A percentile compares a stretch with the other conserved stretches of the same genome.
These are phyloP conservation scores for Cynanchum wilfordii DNA, from an alignment of 257 asterid species.

Conservation along the genomic window DNA sequence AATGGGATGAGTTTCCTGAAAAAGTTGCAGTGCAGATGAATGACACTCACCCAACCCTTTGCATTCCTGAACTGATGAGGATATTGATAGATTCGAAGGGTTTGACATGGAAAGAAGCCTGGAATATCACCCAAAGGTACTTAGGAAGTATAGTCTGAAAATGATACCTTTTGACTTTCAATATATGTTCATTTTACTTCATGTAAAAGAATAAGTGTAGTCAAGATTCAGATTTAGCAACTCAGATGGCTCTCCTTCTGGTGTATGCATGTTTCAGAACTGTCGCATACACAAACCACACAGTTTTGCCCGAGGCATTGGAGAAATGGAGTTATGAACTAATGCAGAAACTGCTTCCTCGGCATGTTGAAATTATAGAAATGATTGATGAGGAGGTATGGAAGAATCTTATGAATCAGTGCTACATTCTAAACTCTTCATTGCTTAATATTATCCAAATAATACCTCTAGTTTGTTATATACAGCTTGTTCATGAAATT, in stretches of 20 bases:
- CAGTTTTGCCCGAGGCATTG: constrained; percentile 88
- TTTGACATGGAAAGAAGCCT: constrained; percentile 71
- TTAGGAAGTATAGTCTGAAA: not conserved
- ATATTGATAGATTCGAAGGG: constrained; percentile 78
- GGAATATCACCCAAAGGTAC: constrained; percentile 75
- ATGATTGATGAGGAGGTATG: constrained; percentile 74
- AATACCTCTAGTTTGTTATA: constrained; percentile 15
- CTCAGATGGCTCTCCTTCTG: constrained; percentile 23
- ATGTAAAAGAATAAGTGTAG: not conserved
- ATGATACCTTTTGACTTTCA: not conserved
- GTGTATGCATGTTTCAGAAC: constrained; percentile 46
- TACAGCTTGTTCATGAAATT: constrained; percentile 65
- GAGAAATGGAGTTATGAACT: constrained; percentile 86
- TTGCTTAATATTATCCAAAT: constrained; percentile 16
- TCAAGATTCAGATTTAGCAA: constrained; percentile 6
- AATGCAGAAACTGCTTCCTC: constrained; percentile 76
- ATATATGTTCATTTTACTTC: not conserved
- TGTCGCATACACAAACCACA: constrained; percentile 87
- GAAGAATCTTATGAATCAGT: constrained; percentile 10
- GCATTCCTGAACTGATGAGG: constrained; percentile 83
- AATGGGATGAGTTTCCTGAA: constrained; percentile 79
- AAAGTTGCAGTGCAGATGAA: constrained; percentile 94
- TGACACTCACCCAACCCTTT: constrained; percentile 87
- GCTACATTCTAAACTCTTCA: constrained; percentile 15
- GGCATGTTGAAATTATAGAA: constrained; percentile 82